Evolutionary conservation across 2,329 filamentous ascomycete species (phyloP).

Genomic region (Thielaviopsis populi): DNA sequence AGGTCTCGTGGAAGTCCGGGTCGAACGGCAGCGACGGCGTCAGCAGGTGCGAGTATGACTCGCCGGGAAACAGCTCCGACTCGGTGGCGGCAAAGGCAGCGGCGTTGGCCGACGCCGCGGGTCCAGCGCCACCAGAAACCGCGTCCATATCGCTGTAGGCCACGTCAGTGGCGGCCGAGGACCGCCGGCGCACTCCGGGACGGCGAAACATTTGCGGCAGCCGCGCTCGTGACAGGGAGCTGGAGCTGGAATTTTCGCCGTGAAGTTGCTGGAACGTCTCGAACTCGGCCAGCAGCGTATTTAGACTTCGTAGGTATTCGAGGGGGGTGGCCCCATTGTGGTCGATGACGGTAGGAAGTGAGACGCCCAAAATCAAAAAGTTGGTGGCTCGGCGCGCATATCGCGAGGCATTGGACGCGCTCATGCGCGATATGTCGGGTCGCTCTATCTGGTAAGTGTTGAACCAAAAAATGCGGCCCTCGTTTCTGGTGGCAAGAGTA

Average conservation of each 20-base stretch:
- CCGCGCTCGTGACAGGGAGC: constrained; percentile 59
- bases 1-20: constrained; percentile 93
- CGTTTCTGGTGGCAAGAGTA: constrained; percentile 44
- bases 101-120: constrained; percentile 27
- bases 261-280: constrained; percentile 85
- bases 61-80: constrained; percentile 58
- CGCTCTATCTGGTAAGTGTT: constrained; percentile 90
- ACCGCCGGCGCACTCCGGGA: constrained; percentile 38
- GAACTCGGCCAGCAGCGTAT: constrained; percentile 76
- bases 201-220: constrained; percentile 75
- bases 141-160: constrained; percentile 22
- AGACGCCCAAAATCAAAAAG: constrained; percentile 83
- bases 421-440: constrained; percentile 61
- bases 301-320: constrained; percentile 78
- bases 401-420: constrained; percentile 72
- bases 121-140: constrained; percentile 21
- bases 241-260: constrained; percentile 56
- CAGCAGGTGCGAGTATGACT: constrained; percentile 75
- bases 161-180: constrained; percentile 32
- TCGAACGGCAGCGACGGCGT: constrained; percentile 92
- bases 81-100: constrained; percentile 45
- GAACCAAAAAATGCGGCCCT: constrained; percentile 94
- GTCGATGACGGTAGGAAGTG: constrained; percentile 77
- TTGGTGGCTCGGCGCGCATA: constrained; percentile 83
- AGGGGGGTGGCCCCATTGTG: constrained; percentile 63